Base-by-base conservation (phyloP, 352 stramenopile species). In the Pythium dissotocum region DNA sequence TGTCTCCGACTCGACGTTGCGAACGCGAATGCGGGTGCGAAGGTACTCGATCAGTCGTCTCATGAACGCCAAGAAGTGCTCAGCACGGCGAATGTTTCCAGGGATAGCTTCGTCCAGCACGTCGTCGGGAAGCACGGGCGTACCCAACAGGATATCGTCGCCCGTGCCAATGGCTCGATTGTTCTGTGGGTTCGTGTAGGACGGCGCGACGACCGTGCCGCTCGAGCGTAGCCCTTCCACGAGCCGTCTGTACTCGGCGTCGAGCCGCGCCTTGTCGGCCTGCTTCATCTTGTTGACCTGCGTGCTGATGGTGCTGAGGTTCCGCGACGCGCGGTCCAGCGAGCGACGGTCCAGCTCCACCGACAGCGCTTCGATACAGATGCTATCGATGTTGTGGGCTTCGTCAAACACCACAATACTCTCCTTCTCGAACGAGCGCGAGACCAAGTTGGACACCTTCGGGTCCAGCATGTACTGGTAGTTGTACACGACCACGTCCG, bases 401-500 rank as follows among this genome's bases (percentile, higher is more conserved):
- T 99, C 97, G 76, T 99, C 97, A 78, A 99, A 99, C 2, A 99
- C 96, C 21, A 97, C 78, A 60, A 97, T 96, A 67, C 85, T 92
- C 61, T 95, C 88, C 61, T 90, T 93, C 73, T 99, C 96, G 52
- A 99, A 90, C 70, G 98, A 89, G 30, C 95, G 76, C n/a, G 91
- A 97, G 18, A 98, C 90, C 71, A 95, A 75, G 33, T 83, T 78
- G 51, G 87, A 90, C 7, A 98, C 93, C 75, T 99, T 99, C 28
- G 97, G 97, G 84, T 99, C 97, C 28, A 99, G 87, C 96, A 99
- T 99, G 81, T 99, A 99, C 85, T 99, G 97, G 84, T 99, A 99
- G 74, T 99, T 99, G 83, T 98, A 99, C 48, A 99, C 96, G 2
- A 99, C 73, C 46, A 99, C 93, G 62, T 99, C 98, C 1, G 98